Evolutionary conservation across 2,329 filamentous ascomycete species (phyloP).

Genomic region (Colletotrichum ledebouriae): DNA sequence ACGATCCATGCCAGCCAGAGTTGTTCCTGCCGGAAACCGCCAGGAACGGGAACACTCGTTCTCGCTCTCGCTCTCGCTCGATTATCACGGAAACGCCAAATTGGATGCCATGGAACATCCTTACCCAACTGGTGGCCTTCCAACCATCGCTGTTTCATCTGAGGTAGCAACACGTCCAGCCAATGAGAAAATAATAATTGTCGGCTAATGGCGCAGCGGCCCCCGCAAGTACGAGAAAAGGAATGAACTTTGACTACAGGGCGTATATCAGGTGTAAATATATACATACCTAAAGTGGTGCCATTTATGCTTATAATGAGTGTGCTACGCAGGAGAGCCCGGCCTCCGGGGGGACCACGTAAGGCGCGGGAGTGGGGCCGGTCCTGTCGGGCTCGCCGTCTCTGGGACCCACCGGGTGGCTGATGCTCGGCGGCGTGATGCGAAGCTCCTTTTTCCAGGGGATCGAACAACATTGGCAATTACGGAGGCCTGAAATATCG

Average conservation of each 20-base stretch:
- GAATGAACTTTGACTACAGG: slow-evolving; percentile 9
- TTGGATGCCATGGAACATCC: slow-evolving; percentile 8
- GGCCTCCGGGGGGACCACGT: too few relatives aligned
- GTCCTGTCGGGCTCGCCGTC: slow-evolving; percentile 28
- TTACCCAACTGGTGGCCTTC: neutral
- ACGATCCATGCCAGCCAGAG: neutral
- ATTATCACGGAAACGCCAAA: slow-evolving; percentile 5
- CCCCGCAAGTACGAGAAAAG: slow-evolving; percentile 8
- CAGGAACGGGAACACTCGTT: neutral
- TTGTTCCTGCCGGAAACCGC: neutral
- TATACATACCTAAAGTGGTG: slow-evolving; percentile 2
- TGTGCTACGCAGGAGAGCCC: too few relatives aligned
- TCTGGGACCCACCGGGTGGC: slow-evolving; percentile 15
- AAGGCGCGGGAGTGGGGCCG: slow-evolving; percentile 9
- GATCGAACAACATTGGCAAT: neutral
- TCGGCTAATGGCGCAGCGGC: neutral
- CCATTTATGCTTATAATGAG: neutral
- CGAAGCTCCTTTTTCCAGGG: slow-evolving; percentile 2
- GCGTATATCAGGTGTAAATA: slow-evolving; percentile 10
- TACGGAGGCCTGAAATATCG: neutral
- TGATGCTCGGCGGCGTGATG: neutral
- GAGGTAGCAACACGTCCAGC: neutral
- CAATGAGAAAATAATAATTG: neutral
- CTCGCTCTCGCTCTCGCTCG: neutral
- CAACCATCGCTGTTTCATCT: too few relatives aligned